phyloP scores from a whole-genome alignment of 164 flowering plant species.

The Aristolochia californica region DNA sequence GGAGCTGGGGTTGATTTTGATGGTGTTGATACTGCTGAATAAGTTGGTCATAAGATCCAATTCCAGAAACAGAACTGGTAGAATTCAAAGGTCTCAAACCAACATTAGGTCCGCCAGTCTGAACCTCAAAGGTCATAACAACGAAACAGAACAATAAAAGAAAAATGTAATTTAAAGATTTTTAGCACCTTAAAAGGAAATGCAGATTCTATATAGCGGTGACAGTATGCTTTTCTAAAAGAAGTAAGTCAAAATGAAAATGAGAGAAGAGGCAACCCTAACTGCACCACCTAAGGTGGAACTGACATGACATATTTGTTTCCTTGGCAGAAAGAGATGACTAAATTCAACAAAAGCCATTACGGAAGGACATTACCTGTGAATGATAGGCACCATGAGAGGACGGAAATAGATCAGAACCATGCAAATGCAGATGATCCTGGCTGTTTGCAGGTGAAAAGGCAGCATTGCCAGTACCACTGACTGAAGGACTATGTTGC shows the following conservation, averaged over 20 bases:
- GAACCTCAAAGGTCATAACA: constrained; percentile 16
- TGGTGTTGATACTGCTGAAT: constrained; percentile 85
- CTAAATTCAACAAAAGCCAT: not conserved
- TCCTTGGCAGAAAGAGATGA: not conserved
- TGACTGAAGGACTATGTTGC: constrained; percentile 58
- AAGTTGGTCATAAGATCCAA: constrained; percentile 76
- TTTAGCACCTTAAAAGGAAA: not conserved
- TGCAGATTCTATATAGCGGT: not conserved
- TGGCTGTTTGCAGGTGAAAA: constrained; percentile 64
- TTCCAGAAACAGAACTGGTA: constrained; percentile 46
- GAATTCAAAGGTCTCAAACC: constrained; percentile 76
- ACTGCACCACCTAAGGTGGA: not conserved
- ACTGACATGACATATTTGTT: not conserved
- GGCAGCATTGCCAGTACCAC: constrained; percentile 43
- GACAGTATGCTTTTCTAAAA: not conserved
- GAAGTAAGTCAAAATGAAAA: not conserved
- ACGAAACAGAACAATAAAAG: not conserved
- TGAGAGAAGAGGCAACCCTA: no score
- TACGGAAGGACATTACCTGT: constrained; percentile 36
- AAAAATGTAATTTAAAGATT: not conserved
- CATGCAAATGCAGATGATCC: constrained; percentile 72
- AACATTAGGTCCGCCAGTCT: constrained; percentile 67
- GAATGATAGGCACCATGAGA: constrained; percentile 64
- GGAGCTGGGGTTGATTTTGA: constrained; percentile 46
- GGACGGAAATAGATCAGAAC: constrained; percentile 72